Percentiles rank a stretch among this genome's conserved stretches.
Evolutionary conservation across 306 rosid species (phyloP).

Genomic region (Cucurbita argyrosperma): DNA sequence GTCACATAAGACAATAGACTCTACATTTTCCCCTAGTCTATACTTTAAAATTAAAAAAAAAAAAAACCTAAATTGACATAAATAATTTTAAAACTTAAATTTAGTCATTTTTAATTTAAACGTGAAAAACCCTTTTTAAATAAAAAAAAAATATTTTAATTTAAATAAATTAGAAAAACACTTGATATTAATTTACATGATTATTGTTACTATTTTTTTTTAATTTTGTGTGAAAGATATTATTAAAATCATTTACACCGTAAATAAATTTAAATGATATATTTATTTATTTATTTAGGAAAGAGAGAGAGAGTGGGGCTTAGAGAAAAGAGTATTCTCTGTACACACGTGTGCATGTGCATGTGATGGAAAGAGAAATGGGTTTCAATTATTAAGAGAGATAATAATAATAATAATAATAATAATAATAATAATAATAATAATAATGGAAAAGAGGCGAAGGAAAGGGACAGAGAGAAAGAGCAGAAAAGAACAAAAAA

Average conservation of each 20-base stretch:
- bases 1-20: not conserved
- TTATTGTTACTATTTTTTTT: too few relatives aligned
- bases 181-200: too few relatives aligned
- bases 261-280: not conserved
- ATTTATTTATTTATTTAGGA: too few relatives aligned
- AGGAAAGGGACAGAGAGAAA: too few relatives aligned
- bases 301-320: not conserved
- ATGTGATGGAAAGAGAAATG: not conserved
- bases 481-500: constrained; percentile 51
- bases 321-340: not conserved
- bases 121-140: too few relatives aligned
- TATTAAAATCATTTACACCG: too few relatives aligned
- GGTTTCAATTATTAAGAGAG: not conserved
- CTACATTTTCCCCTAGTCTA: not conserved
- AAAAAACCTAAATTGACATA: not conserved
- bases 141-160: too few relatives aligned
- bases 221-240: too few relatives aligned
- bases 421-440: not conserved
- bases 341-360: constrained; percentile 8
- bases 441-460: not conserved
- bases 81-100: not conserved
- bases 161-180: too few relatives aligned
- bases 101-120: too few relatives aligned
- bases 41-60: too few relatives aligned
- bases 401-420: not conserved